Evolutionary conservation across 352 stramenopile species (phyloP), one percentile per base, ranked within the genome.

Genomic region (Aphanomyces cochlioides): DNA sequence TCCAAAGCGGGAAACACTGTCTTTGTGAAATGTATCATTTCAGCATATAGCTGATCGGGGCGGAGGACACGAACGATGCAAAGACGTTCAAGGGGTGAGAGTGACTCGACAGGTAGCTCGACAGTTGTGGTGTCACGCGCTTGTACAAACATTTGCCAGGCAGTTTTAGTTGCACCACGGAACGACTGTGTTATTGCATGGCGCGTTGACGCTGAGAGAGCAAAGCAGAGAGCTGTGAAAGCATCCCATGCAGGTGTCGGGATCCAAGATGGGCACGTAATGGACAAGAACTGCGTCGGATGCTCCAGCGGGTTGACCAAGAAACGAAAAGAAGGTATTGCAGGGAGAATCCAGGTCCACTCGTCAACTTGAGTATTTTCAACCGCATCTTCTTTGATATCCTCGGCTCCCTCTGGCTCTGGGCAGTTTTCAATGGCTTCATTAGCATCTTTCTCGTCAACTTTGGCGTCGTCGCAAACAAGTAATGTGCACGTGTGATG

Each of bases 391-490:
- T 48, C 43, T 7, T 63, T 41, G 13, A 61, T 5, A 43, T 54
- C 54, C n/a, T 28, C 28, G 2, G 28, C 28, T 28, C 28, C 28
- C 28, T 28, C 28, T 28, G 28, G 28, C 28, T 47, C 39, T 3
- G 47, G 19, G 21, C n/a, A 21, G 17, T 61, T n/a, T 13, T 37
- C 7, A 5, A 47, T 37, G 64, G 45, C 47, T 41, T 67, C 43
- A 47, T n/a, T 39, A 0, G 69, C 34, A 43, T 72, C 43, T 1
- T 56, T 19, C 15, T 69, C 67, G 5, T 67, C 37, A 4, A 75
- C 60, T 53, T 79, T 48, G 10, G 37, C 6, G 56, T 56, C 1
- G 8, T 43, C 15, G 76, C 80, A 73, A 7, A 76, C n/a, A 19
- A 4, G n/a, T 0, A 58, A 38, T 58, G 28, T 8, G n/a, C n/a